phyloP scores from a whole-genome alignment of 2,329 filamentous ascomycete species.

The Domatiomyces catenatus region DNA sequence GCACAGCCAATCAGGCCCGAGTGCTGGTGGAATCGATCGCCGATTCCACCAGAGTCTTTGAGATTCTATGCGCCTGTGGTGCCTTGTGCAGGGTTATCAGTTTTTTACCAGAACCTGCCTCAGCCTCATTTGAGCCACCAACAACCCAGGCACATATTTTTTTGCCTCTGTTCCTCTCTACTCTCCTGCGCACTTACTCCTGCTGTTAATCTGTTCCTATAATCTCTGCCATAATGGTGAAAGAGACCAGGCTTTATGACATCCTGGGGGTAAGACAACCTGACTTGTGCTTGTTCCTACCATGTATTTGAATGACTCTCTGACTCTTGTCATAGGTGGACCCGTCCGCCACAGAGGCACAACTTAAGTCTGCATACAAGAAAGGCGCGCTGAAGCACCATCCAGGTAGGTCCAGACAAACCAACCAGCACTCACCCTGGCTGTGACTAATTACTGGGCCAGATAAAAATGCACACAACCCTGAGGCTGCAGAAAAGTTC shows the following conservation, averaged over 20 bases:
- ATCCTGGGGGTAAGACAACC: constrained; percentile 29
- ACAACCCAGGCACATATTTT: background rate
- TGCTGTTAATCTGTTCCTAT: background rate
- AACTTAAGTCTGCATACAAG: constrained; percentile 88
- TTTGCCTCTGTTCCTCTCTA: background rate
- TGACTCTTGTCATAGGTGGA: constrained; percentile 44
- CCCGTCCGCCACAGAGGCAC: constrained; percentile 59
- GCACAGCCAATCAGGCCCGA: background rate
- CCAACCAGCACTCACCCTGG: background rate
- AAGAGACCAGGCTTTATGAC: constrained; percentile 36
- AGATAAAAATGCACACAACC: constrained; percentile 97
- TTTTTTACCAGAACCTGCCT: background rate
- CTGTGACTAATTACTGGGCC: background rate
- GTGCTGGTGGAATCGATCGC: background rate
- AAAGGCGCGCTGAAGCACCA: constrained; percentile 80
- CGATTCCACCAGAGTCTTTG: background rate
- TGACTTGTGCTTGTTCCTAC: constrained; percentile 9
- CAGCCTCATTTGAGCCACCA: background rate
- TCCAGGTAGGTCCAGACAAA: constrained; percentile 51
- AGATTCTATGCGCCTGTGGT: background rate
- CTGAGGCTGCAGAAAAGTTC: constrained; percentile 90
- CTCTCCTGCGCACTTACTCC: background rate
- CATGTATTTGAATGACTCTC: constrained; percentile 1
- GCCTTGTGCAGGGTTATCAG: background rate
- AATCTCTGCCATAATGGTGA: constrained; percentile 29